phyloP scores from a whole-genome alignment of 176 grass and related monocot species.

The Cymbopogon citratus region DNA sequence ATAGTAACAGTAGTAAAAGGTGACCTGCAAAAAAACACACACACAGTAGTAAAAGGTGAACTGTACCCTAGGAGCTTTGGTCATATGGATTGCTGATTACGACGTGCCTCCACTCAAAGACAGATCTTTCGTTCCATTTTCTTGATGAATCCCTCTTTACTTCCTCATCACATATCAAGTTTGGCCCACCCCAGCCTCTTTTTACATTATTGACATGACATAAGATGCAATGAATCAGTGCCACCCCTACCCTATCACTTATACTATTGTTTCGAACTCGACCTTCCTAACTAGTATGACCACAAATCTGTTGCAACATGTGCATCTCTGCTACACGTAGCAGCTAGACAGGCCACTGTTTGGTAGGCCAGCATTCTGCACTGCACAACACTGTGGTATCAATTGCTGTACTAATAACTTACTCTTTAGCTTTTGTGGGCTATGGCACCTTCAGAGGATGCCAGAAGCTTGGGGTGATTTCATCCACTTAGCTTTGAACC shows the following conservation, averaged over 20 bases:
- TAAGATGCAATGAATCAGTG: neutral
- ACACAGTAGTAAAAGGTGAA: neutral
- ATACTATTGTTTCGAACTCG: neutral
- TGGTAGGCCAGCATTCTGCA: neutral
- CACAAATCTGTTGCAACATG: neutral
- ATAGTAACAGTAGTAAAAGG: neutral
- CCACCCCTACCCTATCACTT: neutral
- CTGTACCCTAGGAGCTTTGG: neutral
- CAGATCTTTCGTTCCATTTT: neutral
- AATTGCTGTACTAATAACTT: neutral
- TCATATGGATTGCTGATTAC: neutral
- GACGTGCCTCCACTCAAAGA: neutral
- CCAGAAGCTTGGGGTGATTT: neutral
- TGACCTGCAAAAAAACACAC: neutral
- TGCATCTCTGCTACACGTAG: neutral
- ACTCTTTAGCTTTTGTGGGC: neutral
- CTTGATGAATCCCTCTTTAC: neutral
- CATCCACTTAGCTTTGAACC: neutral
- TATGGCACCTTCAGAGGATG: neutral
- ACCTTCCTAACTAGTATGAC: neutral
- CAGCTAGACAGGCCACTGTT: neutral
- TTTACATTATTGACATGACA: neutral
- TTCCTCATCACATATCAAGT: neutral
- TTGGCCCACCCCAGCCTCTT: neutral
- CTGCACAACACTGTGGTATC: neutral